Percentiles rank a stretch among this genome's conserved stretches.
phyloP scores from a whole-genome alignment of 345 rosid genomes.

The Eucalyptus pauciflora region DNA sequence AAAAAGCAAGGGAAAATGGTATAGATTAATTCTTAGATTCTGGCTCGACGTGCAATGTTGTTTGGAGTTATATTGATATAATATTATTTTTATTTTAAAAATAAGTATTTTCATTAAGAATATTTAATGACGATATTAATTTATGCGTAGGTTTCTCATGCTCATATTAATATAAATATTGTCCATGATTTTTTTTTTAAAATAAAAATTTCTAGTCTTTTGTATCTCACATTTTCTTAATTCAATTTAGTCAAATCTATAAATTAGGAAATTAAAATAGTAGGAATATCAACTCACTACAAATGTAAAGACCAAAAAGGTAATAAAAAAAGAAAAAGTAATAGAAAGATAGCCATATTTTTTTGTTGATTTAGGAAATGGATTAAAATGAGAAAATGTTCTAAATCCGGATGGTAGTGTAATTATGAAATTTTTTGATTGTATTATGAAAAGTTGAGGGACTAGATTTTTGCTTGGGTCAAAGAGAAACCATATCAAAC shows the following conservation, averaged over 20 bases:
- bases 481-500: accelerated
- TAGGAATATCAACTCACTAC: background rate
- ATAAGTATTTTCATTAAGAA: background rate
- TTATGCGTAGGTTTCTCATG: background rate
- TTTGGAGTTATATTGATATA: background rate
- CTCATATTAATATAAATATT: background rate
- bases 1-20: no score
- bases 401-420: background rate
- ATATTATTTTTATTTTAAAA: no score
- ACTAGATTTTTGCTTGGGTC: background rate
- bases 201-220: no score
- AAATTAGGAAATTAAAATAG: no score
- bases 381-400: no score
- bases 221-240: background rate
- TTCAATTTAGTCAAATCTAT: background rate
- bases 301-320: background rate
- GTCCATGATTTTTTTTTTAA: background rate
- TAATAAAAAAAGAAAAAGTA: no score
- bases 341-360: background rate
- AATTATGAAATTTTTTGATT: no score
- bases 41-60: accelerated
- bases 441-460: background rate
- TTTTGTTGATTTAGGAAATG: background rate
- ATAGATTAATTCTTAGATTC: no score
- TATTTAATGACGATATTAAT: no score